Evolutionary conservation across 306 rosid genomes (phyloP).

Genomic region (Trifolium pratense): DNA sequence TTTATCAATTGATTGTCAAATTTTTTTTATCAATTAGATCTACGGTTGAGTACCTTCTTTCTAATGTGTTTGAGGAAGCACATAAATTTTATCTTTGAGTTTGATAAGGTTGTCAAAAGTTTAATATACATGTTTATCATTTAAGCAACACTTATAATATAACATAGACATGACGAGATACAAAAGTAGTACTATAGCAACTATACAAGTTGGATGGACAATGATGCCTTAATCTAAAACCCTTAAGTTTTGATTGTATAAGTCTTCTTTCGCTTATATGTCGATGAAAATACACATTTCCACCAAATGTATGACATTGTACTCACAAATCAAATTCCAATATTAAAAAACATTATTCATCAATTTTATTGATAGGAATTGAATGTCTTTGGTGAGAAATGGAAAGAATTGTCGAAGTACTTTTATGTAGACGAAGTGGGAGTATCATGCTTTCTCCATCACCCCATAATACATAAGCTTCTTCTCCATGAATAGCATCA

Average conservation of each 20-base stretch:
- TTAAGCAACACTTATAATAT: no score
- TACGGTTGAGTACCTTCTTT: no score
- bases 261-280: not conserved
- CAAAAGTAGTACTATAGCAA: not conserved
- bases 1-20: no score
- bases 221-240: not conserved
- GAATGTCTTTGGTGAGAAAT: conserved; percentile 20
- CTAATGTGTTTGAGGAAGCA: no score
- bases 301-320: not conserved
- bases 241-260: not conserved
- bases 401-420: conserved; percentile 33
- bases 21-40: no score
- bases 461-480: conserved; percentile 79
- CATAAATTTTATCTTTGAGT: no score
- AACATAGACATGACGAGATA: no score
- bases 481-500: conserved; percentile 80
- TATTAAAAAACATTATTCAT: not conserved
- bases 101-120: no score
- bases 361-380: conserved; percentile 24
- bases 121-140: no score
- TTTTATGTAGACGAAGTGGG: conserved; percentile 38
- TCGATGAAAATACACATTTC: not conserved
- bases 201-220: not conserved
- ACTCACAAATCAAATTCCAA: not conserved
- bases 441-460: conserved; percentile 60